Percentiles rank a stretch among this genome's conserved stretches.
phyloP scores from a whole-genome alignment of 2,329 filamentous ascomycete species.

The Hypoxylon sp. region DNA sequence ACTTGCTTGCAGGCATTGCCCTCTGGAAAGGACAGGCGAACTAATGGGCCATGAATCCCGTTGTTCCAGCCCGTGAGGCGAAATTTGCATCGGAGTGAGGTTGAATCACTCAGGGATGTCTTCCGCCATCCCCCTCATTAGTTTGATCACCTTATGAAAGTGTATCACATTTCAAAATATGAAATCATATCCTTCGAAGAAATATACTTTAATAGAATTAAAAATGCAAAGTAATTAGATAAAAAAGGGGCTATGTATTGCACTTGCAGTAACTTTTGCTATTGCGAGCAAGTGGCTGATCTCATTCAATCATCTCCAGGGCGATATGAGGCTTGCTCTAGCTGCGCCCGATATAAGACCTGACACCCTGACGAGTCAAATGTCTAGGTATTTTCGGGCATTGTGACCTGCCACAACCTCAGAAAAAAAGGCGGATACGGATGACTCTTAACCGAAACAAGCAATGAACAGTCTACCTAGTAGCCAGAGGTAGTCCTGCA shows the following conservation, averaged over 20 bases:
- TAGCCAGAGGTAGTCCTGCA: slow-evolving; percentile 8
- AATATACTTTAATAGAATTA: not conserved
- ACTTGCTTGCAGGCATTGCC: not conserved
- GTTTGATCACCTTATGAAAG: slow-evolving; percentile 31
- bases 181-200: not conserved
- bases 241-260: slow-evolving; percentile 6
- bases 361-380: slow-evolving; percentile 23
- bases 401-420: slow-evolving; percentile 28
- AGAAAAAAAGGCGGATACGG: slow-evolving; percentile 39
- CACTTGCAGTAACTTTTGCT: slow-evolving; percentile 11
- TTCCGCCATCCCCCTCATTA: slow-evolving; percentile 18
- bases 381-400: slow-evolving; percentile 25
- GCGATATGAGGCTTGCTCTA: slow-evolving; percentile 33
- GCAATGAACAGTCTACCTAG: slow-evolving; percentile 29
- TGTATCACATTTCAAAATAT: slow-evolving; percentile 24
- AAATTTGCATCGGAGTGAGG: slow-evolving; percentile 13
- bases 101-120: slow-evolving; percentile 13
- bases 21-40: not conserved
- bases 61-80: slow-evolving; percentile 7
- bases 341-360: slow-evolving; percentile 36
- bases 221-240: not conserved
- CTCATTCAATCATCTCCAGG: slow-evolving; percentile 14
- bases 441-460: slow-evolving; percentile 45
- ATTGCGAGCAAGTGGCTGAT: slow-evolving; percentile 27
- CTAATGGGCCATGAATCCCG: not conserved